Conservation (phyloP, 495 filamentous ascomycete species). For the Platismatia glauca region DNA sequence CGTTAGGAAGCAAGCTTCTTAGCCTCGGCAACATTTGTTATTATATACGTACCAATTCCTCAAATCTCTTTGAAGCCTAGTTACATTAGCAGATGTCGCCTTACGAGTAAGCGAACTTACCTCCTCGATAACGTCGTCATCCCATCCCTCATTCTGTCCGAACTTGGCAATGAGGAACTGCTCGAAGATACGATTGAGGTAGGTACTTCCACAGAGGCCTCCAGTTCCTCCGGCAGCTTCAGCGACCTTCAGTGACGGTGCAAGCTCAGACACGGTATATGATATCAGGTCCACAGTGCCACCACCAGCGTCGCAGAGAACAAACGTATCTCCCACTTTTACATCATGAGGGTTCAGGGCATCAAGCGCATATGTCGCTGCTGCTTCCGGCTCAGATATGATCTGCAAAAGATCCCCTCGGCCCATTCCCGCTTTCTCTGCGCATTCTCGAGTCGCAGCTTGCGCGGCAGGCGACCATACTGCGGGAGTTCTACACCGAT, state of each 20-base stretch:
- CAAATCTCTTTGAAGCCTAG: constrained; percentile 11
- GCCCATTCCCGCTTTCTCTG: constrained; percentile 59
- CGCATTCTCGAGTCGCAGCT: constrained; percentile 52
- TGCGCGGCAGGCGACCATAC: constrained; percentile 69
- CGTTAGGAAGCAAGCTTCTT: too few species aligned
- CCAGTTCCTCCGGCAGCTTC: constrained; percentile 58
- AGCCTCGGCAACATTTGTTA: too few species aligned
- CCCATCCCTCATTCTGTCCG: constrained; percentile 4
- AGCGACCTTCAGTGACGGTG: constrained; percentile 42
- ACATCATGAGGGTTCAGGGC: neutral
- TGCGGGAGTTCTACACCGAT: too few species aligned
- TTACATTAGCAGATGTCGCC: too few species aligned
- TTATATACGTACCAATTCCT: neutral
- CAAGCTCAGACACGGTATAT: constrained; percentile 27
- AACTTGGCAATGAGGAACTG: constrained; percentile 51
- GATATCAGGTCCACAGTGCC: constrained; percentile 64
- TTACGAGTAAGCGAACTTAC: too few species aligned
- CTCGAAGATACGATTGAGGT: constrained; percentile 61
- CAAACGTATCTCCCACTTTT: constrained; percentile 50
- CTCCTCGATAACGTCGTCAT: constrained; percentile 52
- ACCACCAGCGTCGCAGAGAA: constrained; percentile 50
- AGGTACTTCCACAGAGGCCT: constrained; percentile 58
- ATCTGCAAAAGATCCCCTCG: constrained; percentile 48
- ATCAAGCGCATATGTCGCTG: constrained; percentile 52
- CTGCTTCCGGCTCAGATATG: constrained; percentile 66